Conservation (phyloP, 495 filamentous ascomycete genomes). For the Hypomontagnella submonticulosa region DNA sequence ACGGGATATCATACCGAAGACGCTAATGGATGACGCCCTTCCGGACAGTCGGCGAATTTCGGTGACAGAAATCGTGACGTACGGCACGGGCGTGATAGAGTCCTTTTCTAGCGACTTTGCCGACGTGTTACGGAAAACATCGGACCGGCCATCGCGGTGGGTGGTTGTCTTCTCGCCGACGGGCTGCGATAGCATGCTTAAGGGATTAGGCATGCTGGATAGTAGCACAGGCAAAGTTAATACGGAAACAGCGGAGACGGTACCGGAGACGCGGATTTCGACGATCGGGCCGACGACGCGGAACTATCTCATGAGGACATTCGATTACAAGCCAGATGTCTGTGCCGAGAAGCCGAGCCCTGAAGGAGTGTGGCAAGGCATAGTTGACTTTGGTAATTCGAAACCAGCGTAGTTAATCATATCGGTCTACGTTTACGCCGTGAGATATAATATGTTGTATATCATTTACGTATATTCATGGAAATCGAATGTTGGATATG, state of each 20-base stretch:
- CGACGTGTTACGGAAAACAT: conserved; percentile 54
- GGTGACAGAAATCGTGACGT: conserved; percentile 83
- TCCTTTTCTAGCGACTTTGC: conserved; percentile 76
- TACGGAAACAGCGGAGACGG: conserved; percentile 37
- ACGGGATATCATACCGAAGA: conserved; percentile 87
- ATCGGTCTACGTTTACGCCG: too few relatives aligned
- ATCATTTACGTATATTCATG: neutral
- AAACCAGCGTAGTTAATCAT: neutral
- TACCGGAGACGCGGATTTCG: conserved; percentile 68
- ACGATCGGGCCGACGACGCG: conserved; percentile 96
- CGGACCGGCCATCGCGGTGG: conserved; percentile 67
- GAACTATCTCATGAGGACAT: conserved; percentile 72
- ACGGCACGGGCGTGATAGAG: conserved; percentile 83
- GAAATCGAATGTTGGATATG: neutral
- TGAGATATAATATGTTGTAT: conserved; percentile 5
- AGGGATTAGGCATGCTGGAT: conserved; percentile 69
- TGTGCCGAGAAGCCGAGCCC: conserved; percentile 85
- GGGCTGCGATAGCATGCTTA: conserved; percentile 84
- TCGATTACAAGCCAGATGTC: conserved; percentile 81
- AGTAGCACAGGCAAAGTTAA: conserved; percentile 55
- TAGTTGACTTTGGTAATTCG: conserved; percentile 59
- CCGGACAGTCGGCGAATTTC: conserved; percentile 57
- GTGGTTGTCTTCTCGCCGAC: conserved; percentile 94
- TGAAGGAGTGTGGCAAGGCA: conserved; percentile 79
- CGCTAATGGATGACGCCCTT: conserved; percentile 67